These are phyloP conservation scores for Xylaria acuta DNA, from an alignment of 495 filamentous ascomycete species.

Conservation along the genomic window DNA sequence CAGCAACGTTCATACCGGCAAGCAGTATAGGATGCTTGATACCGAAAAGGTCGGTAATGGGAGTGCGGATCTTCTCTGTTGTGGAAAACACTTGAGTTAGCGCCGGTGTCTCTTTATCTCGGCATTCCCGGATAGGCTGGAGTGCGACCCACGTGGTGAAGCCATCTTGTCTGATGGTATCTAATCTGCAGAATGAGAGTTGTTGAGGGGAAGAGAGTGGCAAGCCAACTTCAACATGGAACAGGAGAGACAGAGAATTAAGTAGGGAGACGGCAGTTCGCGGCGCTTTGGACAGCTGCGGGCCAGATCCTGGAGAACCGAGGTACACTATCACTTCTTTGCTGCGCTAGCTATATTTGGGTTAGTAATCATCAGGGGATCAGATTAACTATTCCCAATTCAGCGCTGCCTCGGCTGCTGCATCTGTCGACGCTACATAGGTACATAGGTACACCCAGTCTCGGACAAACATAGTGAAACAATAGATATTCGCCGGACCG, in stretches of 20 bases:
- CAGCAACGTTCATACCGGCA: constrained; percentile 99
- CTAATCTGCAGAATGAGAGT: neutral
- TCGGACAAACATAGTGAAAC: neutral
- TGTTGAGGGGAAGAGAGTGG: neutral
- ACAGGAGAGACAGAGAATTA: constrained; percentile 16
- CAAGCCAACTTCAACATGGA: neutral
- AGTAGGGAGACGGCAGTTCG: constrained; percentile 19
- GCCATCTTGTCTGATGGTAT: constrained; percentile 63
- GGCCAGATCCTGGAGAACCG: constrained; percentile 22
- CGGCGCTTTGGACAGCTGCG: constrained; percentile 8
- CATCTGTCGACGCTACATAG: neutral
- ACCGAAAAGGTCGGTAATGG: constrained; percentile 90
- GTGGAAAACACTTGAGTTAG: constrained; percentile 38
- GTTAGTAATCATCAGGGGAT: neutral
- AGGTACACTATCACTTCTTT: constrained; percentile 10
- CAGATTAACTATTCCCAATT: neutral
- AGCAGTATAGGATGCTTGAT: constrained; percentile 97
- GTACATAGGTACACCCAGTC: neutral
- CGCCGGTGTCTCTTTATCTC: neutral
- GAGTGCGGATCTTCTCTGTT: constrained; percentile 83
- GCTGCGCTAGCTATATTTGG: constrained; percentile 3
- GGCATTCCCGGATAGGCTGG: neutral
- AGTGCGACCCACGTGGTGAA: constrained; percentile 72
- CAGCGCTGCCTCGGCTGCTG: constrained; percentile 11
- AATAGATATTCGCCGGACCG: neutral